Evolutionary conservation across 164 flowering plant species (phyloP), one percentile per base, ranked within the genome.

Genomic region (Warburgia ugandensis): DNA sequence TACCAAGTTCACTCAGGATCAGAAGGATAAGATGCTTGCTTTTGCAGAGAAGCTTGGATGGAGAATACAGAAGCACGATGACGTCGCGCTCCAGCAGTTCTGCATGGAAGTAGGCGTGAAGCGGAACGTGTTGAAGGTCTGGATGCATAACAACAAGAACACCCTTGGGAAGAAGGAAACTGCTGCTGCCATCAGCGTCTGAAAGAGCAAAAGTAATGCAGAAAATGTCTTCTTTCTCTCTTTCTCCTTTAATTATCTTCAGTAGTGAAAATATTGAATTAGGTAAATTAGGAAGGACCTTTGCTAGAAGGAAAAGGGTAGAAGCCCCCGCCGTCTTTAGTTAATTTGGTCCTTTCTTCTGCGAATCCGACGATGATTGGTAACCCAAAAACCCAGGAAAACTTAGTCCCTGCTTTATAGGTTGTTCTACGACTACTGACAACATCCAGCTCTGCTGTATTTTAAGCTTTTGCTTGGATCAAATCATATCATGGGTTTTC

Each of bases 71-170:
- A 67, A 60, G 65, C 68, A 58, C 16, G 72, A 71, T 20, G 69
- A 57, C 40, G 64, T 29, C 19, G 69, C 55, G 32, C 52, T 64
- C 2, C 50, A 54, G 56, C 31, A 57, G 50, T 71, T 71, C 48
- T 71, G 75, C 50, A 45, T 35, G 53, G 72, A 66, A 41, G 29
- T 64, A 6, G 75, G 75, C 7, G 63, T 71, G 27, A 56, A 60
- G 56, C 53, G 75, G 45, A 54, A 61, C 20, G 69, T 67, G 12
- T 56, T 71, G 25, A 67, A 71, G 51, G 95, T 86, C 0, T 86
- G 95, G 95, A 86, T 86, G 95, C 95, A 86, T 42, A 86, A 86
- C 68, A 83, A 86, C 68, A 86, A 86, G 77, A 74, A 73, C 74
- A 71, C 77, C 10, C 57, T 73, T 3, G 78, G 57, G 3, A 78